Base-by-base conservation (phyloP, 1,284 basidiomycete species). In the Sanguinoderma infundibulare region DNA sequence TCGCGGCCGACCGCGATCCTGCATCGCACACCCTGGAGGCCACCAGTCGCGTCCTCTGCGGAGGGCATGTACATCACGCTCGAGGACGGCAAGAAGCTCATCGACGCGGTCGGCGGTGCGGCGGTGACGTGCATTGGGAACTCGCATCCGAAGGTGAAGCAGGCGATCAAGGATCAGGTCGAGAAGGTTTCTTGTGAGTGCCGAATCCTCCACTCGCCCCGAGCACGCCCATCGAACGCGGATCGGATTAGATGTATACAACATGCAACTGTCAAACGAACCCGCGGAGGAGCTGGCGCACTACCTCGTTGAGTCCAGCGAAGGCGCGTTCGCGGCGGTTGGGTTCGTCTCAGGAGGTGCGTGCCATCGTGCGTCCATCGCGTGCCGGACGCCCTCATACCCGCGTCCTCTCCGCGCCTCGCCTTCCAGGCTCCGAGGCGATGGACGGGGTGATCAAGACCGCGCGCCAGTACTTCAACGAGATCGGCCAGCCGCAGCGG, bases 381-480 rank as follows among this genome's bases (percentile, higher is more conserved):
- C 47, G 12, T 6, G 14, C 12, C 12, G 24, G n/a, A n/a, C 10
- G 24, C 26, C 26, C 22, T 28, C 26, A 15, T 46, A 26, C 15
- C 44, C 22, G 5, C 8, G 32, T 28, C 5, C 26, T 39, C 22
- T 9, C 36, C 10, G 20, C 26, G 28, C 56, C 12, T 2, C 14
- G 22, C 14, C 2, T 34, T 3, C 17, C 63, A 93, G 91, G 92
- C 47, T 90, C 91, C 1, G 94, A 95, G 75, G 92, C 93, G 0
- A 91, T 93, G 87, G 93, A 95, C 66, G 84, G 84, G 53, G 87
- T 86, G 15, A 81, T 95, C 59, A 95, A 95, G 75, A 81, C 92
- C 5, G 84, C 87, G 36, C 83, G 90, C 67, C 94, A 91, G 86
- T 93, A 91, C 70, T 91, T 80, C 66, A 79, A 84, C 44, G 91